These are phyloP conservation scores for Cupressus sempervirens DNA, from an alignment of 75 land plant genomes.

Conservation along the genomic window DNA sequence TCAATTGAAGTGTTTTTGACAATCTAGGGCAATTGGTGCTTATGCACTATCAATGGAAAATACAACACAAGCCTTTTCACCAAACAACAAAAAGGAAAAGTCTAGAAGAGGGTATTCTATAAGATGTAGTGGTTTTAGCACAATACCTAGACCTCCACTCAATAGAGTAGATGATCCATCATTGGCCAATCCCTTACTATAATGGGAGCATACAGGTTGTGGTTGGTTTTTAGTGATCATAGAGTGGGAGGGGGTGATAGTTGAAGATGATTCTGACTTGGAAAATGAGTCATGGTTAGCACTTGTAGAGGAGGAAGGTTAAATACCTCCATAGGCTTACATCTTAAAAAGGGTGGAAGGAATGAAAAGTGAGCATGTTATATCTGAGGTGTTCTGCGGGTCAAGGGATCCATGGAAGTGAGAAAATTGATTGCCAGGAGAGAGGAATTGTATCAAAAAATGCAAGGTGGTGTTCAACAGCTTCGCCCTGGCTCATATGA, in stretches of 20 bases:
- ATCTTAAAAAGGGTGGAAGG: slow-evolving; percentile 73
- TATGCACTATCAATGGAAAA: slow-evolving; percentile 51
- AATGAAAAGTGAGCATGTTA: slow-evolving; percentile 96
- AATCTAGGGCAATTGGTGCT: slow-evolving; percentile 1
- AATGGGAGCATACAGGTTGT: slow-evolving; percentile 79
- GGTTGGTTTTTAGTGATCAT: slow-evolving; percentile 90
- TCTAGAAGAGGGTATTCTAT: slow-evolving; percentile 28
- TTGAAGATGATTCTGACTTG: slow-evolving; percentile 74
- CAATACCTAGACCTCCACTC: slow-evolving; percentile 49
- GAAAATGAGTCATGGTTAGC: slow-evolving; percentile 82
- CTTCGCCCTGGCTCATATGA: slow-evolving; percentile 76
- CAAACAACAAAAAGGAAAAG: slow-evolving; percentile 30
- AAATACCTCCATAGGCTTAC: slow-evolving; percentile 69
- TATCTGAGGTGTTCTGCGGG: slow-evolving; percentile 96
- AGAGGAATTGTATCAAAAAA: slow-evolving; percentile 71
- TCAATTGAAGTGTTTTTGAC: not conserved
- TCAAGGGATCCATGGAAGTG: slow-evolving; percentile 58
- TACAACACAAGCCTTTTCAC: slow-evolving; percentile 48
- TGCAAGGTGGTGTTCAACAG: slow-evolving; percentile 71
- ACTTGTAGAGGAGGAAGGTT: slow-evolving; percentile 82
- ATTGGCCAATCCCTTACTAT: slow-evolving; percentile 72
- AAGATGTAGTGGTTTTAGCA: slow-evolving; percentile 18
- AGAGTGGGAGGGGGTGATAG: slow-evolving; percentile 92
- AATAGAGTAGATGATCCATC: slow-evolving; percentile 77
- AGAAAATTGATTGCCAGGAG: slow-evolving; percentile 63